Base-by-base conservation (phyloP, 805 yeast genomes). In the Monosporozyma aerobia region DNA sequence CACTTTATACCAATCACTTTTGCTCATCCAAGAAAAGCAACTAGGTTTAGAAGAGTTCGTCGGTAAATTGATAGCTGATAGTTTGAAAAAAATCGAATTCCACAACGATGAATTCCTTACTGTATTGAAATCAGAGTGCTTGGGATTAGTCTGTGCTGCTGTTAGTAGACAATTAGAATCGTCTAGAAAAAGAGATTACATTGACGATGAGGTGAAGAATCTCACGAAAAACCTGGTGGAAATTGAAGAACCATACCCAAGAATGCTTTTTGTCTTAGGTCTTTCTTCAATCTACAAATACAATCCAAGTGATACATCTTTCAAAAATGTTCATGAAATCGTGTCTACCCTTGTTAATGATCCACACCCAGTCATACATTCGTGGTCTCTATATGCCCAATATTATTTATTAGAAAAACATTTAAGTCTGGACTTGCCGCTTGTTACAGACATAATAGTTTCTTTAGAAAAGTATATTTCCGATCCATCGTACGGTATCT, bases 361-460 rank as follows among this genome's bases (percentile, higher is more conserved):
- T 66, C 90, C 96, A 0, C 92, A 90, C 63, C 96, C 97, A 0
- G 71, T 80, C 1, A 90, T 94, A 16, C 90, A 87, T 63, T 76
- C 79, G 51, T 84, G 90, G 76, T 75, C 92, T 0, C 64, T 90
- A 58, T 77, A 77, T 47, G 78, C 94, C 0, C 63, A 85, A 44
- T 67, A 78, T 2, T 69, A 77, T 0, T 65, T 86, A 11, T 71
- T 90, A 32, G 81, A 79, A 40, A 79, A 77, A 35, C 81, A 83
- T 49, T 70, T 76, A 8, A 60, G 78, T 9, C 74, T 79, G 25
- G 78, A 76, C 51, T 60, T 71, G 1, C 56, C 63, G 5, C 69
- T 75, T 13, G 73, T 83, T 1, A 64, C 77, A 2, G 72, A 72
- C 16, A 60, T 83, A 0, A 53, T 85, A 3, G 54, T 62, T 0